Evolutionary conservation across 768 basidiomycete genomes (phyloP).

Genomic region (Leccinum subgranulosum): DNA sequence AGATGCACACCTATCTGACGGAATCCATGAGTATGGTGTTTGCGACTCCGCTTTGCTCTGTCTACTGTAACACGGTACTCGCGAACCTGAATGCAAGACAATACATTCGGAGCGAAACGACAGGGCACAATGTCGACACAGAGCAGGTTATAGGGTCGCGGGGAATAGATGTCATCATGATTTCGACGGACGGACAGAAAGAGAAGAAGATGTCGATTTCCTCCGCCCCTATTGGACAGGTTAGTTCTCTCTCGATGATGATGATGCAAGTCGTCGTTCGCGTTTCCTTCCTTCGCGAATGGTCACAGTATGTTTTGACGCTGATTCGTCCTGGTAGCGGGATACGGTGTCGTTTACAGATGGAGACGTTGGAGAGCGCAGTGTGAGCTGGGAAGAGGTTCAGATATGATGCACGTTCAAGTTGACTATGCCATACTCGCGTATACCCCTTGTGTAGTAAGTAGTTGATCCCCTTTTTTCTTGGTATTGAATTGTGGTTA

Average conservation of each 20-base stretch:
- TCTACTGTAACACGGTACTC: slow-evolving; percentile 18
- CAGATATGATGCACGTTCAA: not conserved
- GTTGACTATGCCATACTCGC: not conserved
- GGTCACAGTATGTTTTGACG: not conserved
- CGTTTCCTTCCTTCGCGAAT: not conserved
- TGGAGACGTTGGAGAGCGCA: not conserved
- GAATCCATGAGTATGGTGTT: not conserved
- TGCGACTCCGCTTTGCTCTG: slow-evolving; percentile 1
- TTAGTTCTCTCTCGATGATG: not conserved
- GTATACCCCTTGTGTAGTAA: not conserved
- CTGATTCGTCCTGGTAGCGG: not conserved
- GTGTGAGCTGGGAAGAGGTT: not conserved
- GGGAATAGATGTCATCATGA: not conserved
- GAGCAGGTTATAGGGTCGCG: not conserved
- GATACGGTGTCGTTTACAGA: not conserved
- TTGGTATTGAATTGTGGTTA: no score
- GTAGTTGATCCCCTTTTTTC: not conserved
- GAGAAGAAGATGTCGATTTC: not conserved
- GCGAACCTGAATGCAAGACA: slow-evolving; percentile 13
- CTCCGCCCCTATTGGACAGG: not conserved
- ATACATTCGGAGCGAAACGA: slow-evolving; percentile 1
- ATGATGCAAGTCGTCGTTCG: not conserved
- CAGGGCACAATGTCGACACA: not conserved
- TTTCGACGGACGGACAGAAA: not conserved
- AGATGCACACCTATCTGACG: not conserved